Base-by-base conservation (phyloP, 2,329 filamentous ascomycete genomes). In the Corinectria fuckeliana region DNA sequence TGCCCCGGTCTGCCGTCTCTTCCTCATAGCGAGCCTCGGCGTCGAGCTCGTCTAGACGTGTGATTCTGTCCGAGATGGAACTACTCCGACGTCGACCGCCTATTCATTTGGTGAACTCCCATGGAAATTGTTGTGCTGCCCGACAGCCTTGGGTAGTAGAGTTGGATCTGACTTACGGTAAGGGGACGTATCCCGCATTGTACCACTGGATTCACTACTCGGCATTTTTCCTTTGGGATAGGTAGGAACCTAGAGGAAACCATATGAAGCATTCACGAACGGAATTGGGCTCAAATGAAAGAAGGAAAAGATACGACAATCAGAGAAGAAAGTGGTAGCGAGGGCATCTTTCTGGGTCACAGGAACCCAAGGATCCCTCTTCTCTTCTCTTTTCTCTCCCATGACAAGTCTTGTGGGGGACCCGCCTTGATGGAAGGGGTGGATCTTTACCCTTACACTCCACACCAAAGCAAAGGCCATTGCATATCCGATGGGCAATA, bases 21-120 rank as follows among this genome's bases (percentile, higher is more conserved):
- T 78, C 74, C 39, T 76, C 72, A 61, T 81, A 81, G 18, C 75
- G 72, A 16, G 69, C 64, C 39, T 72, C 71, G 11, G 78, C 77
- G 63, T 83, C 80, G 53, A 74, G 70, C n/a, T 78, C 74, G 39
- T 80, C 70, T 8, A 74, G 45, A 21, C 58, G 67, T 23, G 68
- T 56, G 47, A 72, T 69, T 26, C 61, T 60, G 39, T 72, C 68
- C 32, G 65, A 56, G 23, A 62, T 51, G 38, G 67, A 67, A 41
- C 65, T 67, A 41, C 68, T 70, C 52, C 66, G 64, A 52, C 63
- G 50, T 52, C 68, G 62, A 23, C 71, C 67, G 16, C 69, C 70
- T 71, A 28, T 13, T 13, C 10, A 58, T 41, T 26, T 36, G 23
- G 58, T 71, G 47, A 70, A 66, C 59, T 39, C 45, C 38, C 25